Base-by-base conservation (phyloP, 31 red algal species). In the Asparagopsis taxiformis region DNA sequence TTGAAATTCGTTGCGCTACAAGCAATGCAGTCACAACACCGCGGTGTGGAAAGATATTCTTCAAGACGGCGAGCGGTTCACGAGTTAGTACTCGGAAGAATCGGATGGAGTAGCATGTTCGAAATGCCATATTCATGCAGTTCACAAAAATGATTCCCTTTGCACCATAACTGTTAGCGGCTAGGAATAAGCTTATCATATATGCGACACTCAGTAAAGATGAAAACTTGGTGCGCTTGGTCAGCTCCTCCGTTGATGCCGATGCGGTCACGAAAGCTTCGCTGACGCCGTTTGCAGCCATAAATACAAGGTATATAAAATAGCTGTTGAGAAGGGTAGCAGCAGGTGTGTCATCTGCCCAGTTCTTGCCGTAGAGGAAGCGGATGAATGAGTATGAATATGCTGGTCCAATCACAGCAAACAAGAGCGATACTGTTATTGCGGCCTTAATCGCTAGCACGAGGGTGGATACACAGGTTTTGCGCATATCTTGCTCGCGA, bases 291-390 rank as follows among this genome's bases (percentile, higher is more conserved):
- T 94, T 94, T 30, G 60, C 84, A 3, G 83, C 79, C 64, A 89
- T 87, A 65, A 94, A 88, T 3, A 89, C 66, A n/a, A 87, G 41
- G 70, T 94, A 94, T 15, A 88, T 30, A 58, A 94, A 89, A 38
- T 83, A 89, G 8, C 38, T 31, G 38, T 68, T 64, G 1, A 94
- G 84, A n/a, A 94, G 35, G 10, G 13, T 31, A 3, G 84, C 67
- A 17, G 85, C 91, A 23, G 22, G 34, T 15, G 84, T 89, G 20
- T 59, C 51, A 72, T 93, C 89, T 24, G 90, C 90, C 77, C 84
- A 94, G n/a, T 57, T 56, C 17, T 39, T 26, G 5, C 91, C 91
- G 67, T 94, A 94, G 34, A 94, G 34, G 35, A 94, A 56, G 26
- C 83, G 83, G 26, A 94, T 30, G 20, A 89, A 49, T 6, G 81